Percentiles rank a stretch among this genome's conserved stretches.
Evolutionary conservation across 495 filamentous ascomycete species (phyloP).

Genomic region (Paragyromitra xinjiangensis): DNA sequence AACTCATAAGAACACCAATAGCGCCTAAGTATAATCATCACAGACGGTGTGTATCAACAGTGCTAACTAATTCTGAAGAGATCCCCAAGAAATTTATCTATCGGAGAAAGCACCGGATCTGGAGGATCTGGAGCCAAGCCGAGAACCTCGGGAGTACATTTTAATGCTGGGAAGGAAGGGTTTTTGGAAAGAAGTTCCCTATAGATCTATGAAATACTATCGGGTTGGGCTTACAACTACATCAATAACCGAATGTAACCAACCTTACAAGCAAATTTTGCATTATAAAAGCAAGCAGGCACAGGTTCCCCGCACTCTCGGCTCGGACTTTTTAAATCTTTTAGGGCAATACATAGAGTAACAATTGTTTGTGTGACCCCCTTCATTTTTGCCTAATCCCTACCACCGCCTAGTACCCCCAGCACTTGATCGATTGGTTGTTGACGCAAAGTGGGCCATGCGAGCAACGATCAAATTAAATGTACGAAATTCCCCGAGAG

Average conservation of each 20-base stretch:
- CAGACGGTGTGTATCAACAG: background rate
- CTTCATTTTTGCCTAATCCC: constrained; percentile 18
- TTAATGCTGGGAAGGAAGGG: background rate
- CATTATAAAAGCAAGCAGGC: background rate
- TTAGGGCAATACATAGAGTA: background rate
- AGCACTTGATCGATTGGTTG: background rate
- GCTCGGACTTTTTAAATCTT: background rate
- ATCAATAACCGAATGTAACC: background rate
- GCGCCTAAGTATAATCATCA: background rate
- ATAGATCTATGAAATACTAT: background rate
- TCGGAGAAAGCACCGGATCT: background rate
- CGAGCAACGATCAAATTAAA: constrained; percentile 5
- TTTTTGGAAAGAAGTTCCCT: background rate
- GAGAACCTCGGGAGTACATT: background rate
- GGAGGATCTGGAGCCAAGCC: background rate
- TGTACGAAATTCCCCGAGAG: background rate
- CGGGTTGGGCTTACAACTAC: background rate
- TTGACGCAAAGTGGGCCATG: background rate
- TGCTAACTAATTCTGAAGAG: background rate
- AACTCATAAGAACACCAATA: background rate
- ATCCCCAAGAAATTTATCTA: background rate
- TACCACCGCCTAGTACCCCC: background rate
- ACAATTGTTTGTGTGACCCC: background rate
- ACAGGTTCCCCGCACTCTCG: background rate
- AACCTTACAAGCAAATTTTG: background rate